Evolutionary conservation across 345 rosid genomes (phyloP), one percentile per base, ranked within the genome.

Genomic region (Bruguiera gymnorhiza): DNA sequence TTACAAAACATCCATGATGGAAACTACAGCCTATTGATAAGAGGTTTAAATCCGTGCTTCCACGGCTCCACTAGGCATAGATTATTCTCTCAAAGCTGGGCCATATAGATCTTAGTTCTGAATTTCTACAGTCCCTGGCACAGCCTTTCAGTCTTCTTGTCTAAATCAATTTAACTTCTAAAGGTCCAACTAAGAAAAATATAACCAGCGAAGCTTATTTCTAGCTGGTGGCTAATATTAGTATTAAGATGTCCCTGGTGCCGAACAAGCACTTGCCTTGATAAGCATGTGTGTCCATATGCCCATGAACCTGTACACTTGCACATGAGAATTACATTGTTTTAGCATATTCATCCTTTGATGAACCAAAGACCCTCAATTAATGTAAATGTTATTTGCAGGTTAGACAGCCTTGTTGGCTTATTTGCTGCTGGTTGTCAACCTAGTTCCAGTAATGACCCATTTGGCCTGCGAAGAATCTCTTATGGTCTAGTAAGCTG

Each of bases 361-460:
- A 59, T 43, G n/a, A 19, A 21, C 46, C 66, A 70, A 26, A 52
- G 32, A 56, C 66, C 51, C 21, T 52, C 51, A 70, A 52, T 32
- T 63, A 63, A 76, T 63, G 43, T 59, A 60, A 70, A 23, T 60
- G 31, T 61, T 59, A 21, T 66, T 70, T 80, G 69, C 89, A 94
- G 98, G 80, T 71, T 94, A 79, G 97, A 94, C 83, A 88, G 97
- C 77, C 96, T 91, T 73, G 87, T 91, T 69, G 96, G 98, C 73
- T 81, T 94, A 77, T 94, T 89, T 87, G 89, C 96, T 77, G 97
- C 98, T 75, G 97, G 97, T 76, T 91, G 96, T 83, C 97, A 91
- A 80, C 98, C 97, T 76, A 88, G 88, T 81, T 91, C 98, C 73
- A 81, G 95, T 26, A 91, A 84, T 78, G 98, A 94, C 66, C 97